Evolutionary conservation across 345 rosid species (phyloP).

Genomic region (Eucalyptus microcorys): DNA sequence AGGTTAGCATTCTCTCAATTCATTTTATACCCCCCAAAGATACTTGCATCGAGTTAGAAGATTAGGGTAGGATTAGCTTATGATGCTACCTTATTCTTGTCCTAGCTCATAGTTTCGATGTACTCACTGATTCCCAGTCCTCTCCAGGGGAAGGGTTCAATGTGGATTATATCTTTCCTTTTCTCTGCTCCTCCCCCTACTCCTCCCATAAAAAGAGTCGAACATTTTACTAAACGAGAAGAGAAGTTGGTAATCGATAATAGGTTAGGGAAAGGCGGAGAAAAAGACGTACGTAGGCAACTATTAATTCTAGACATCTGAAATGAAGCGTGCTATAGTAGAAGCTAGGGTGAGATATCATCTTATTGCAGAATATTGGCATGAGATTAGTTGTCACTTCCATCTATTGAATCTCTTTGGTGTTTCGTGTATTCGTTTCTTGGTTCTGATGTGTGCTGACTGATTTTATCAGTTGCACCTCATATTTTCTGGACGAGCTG

Average conservation of each 20-base stretch:
- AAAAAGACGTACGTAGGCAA: background rate
- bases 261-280: background rate
- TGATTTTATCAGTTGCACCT: background rate
- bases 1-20: conserved; percentile 18
- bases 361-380: background rate
- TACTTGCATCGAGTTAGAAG: background rate
- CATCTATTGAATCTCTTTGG: background rate
- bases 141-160: background rate
- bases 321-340: background rate
- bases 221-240: background rate
- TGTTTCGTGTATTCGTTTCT: background rate
- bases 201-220: background rate
- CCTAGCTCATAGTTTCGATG: background rate
- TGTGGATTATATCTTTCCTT: background rate
- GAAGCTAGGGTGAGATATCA: background rate
- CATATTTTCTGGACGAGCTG: background rate
- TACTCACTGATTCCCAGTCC: background rate
- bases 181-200: background rate
- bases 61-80: background rate
- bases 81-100: background rate
- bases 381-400: background rate
- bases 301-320: background rate
- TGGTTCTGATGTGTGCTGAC: background rate
- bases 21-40: background rate
- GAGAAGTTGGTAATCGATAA: background rate